Evolutionary conservation across 2,329 filamentous ascomycete genomes (phyloP), one percentile per base, ranked within the genome.

Genomic region (Hymenoscyphus fraxineus): DNA sequence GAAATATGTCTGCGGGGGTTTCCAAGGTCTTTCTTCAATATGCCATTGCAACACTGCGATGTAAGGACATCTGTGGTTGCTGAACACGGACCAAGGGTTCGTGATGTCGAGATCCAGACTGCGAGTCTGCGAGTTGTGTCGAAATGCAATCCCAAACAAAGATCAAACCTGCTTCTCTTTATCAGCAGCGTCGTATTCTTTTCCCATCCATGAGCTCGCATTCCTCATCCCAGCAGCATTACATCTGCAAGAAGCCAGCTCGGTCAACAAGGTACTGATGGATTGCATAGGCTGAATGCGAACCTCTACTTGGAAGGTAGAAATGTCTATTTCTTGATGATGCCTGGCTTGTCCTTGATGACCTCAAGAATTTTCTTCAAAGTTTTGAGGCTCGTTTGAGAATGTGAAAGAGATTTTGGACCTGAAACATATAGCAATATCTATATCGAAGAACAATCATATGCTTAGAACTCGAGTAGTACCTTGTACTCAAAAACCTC

Each of bases 1-100:
- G 13, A 27, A 27, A 51, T 35, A 27, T 38, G 15, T 6, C 59
- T 59, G 47, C 56, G 22, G 56, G 19, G 6, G 38, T 51, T 57
- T 41, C 51, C 58, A 60, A 58, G 32, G 27, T 59, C 27, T 35
- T n/a, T 22, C 10, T 31, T 63, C 6, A 38, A 35, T 35, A 35
- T 35, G 31, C 15, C 27, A 12, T 31, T 31, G 40, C 40, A 22
- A 38, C 41, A 55, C 41, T 51, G 60, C 19, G 60, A 58, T 62
- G 54, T 22, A 56, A 55, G 15, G 41, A 44, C 16, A 16, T 58
- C 35, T 32, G 27, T 59, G 54, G 51, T 27, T 57, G 9, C 44
- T 44, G 39, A 22, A 62, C 68, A 68, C 69, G 60, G 66, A 67
- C 66, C 66, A 68, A 59, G 66, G 57, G 66, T 71, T 69, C 65